Evolutionary conservation across 768 basidiomycete species (phyloP), one percentile per base, ranked within the genome.

Genomic region (Boletellus emodensis): DNA sequence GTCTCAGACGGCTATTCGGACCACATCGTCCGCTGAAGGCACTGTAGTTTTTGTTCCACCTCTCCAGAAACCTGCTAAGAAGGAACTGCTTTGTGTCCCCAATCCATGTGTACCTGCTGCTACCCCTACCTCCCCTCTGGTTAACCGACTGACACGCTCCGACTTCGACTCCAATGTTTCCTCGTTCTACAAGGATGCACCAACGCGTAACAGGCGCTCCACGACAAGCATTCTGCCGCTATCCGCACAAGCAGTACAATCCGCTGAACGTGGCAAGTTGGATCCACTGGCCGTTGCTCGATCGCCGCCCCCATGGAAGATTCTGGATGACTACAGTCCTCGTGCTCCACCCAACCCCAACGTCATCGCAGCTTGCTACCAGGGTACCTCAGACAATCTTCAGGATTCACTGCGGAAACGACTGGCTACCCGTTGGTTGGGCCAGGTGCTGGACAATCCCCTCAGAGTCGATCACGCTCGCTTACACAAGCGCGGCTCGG

Each of bases 201-300:
- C 47, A n/a, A 12, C 37, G 10, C 32, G 26, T 20, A 32, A 18
- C 20, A 48, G 30, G 7, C 48, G 28, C 34, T 36, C 50, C 1
- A 46, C n/a, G 24, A 46, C 22, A 28, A 44, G 13, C 48, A 44
- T 54, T 17, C 39, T 66, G 18, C 59, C 64, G 7, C 34, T 64
- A 34, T 53, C 51, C 14, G 56, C 57, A 14, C 60, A 56, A 40
- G 58, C 55, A 0, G 53, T 63, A 15, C 55, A 52, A 17, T 41
- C 65, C 28, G 45, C 43, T 33, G 18, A 56, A 35, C 45, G 47
- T 30, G 30, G 36, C 3, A 49, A 44, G 42, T 30, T 45, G 40
- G 61, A 70, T 40, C 55, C 60, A 24, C 26, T 68, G 38, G 68
- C 66, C 40, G 24, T 68, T 36, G 56, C 58, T 44, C 61, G 66